Evolutionary conservation across 2,329 filamentous ascomycete genomes (phyloP).

Genomic region (Emmonsia crescens): DNA sequence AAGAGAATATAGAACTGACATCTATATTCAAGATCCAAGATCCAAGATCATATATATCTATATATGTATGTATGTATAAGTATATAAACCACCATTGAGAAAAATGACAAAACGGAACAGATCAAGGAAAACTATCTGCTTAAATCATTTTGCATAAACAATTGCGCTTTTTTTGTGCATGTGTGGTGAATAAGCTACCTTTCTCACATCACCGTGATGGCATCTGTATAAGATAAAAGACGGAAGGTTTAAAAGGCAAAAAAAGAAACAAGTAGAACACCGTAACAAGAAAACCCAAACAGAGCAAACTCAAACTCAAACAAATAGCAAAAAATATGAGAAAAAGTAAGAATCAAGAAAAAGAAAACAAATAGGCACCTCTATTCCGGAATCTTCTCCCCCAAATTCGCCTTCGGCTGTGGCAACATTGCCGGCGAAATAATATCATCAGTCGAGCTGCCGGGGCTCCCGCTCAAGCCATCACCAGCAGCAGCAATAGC

Average conservation of each 20-base stretch:
- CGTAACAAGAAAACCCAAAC: neutral
- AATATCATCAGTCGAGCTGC: neutral
- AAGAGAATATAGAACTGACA: no score
- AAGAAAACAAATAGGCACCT: neutral
- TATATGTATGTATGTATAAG: neutral
- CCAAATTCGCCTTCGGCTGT: neutral
- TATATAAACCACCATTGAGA: neutral
- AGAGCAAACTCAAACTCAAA: neutral
- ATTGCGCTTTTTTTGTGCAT: no score
- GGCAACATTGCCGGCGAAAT: neutral
- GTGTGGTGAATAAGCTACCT: no score
- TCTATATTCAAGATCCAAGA: no score
- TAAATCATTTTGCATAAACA: no score
- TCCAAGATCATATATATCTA: neutral
- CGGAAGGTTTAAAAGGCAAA: no score
- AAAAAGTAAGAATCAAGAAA: neutral
- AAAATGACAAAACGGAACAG: no score
- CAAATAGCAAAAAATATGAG: neutral
- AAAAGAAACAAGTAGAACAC: no score
- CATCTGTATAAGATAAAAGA: neutral
- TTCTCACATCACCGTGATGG: no score
- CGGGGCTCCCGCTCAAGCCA: neutral
- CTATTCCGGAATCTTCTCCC: neutral
- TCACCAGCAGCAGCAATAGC: neutral
- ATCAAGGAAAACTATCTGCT: no score